These are phyloP conservation scores for Penicillium nucicola DNA, from an alignment of 495 filamentous ascomycete genomes.

Conservation along the genomic window DNA sequence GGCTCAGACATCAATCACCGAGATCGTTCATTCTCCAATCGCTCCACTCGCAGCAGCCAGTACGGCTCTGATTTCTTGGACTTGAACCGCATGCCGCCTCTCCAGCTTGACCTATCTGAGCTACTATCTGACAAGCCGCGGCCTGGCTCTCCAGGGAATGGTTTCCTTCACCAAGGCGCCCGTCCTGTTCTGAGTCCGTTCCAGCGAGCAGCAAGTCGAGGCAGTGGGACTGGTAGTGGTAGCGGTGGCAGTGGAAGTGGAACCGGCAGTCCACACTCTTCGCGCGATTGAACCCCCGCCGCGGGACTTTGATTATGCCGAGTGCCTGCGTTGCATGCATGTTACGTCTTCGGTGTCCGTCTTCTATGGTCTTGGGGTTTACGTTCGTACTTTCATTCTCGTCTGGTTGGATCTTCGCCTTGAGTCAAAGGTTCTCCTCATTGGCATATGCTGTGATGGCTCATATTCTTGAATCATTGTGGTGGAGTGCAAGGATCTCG, in stretches of 20 bases:
- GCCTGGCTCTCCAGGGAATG: constrained; percentile 33
- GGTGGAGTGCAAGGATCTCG: constrained; percentile 6
- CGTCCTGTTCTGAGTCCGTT: constrained; percentile 40
- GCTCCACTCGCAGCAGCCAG: constrained; percentile 41
- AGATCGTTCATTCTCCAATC: constrained; percentile 48
- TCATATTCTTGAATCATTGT: constrained; percentile 1
- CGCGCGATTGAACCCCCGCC: constrained; percentile 26
- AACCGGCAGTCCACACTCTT: constrained; percentile 45
- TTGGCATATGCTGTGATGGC: constrained; percentile 5
- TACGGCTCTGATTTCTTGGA: constrained; percentile 43
- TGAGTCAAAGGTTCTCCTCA: constrained; percentile 6
- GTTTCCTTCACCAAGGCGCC: constrained; percentile 24
- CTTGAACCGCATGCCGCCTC: constrained; percentile 28
- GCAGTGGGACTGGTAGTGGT: constrained; percentile 45
- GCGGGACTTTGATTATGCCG: too few species aligned
- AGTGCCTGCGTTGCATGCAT: too few species aligned
- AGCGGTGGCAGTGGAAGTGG: constrained; percentile 43
- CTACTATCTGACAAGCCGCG: constrained; percentile 27
- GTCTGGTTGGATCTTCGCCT: constrained; percentile 3
- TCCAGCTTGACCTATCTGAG: constrained; percentile 37
- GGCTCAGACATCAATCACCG: constrained; percentile 34
- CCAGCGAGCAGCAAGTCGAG: constrained; percentile 40
- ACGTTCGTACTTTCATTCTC: constrained; percentile 9
- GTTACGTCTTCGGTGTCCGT: background rate
- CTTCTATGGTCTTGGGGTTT: constrained; percentile 7